Evolutionary conservation across 1,284 basidiomycete genomes (phyloP).

Genomic region (Ceratobasidium sp.): DNA sequence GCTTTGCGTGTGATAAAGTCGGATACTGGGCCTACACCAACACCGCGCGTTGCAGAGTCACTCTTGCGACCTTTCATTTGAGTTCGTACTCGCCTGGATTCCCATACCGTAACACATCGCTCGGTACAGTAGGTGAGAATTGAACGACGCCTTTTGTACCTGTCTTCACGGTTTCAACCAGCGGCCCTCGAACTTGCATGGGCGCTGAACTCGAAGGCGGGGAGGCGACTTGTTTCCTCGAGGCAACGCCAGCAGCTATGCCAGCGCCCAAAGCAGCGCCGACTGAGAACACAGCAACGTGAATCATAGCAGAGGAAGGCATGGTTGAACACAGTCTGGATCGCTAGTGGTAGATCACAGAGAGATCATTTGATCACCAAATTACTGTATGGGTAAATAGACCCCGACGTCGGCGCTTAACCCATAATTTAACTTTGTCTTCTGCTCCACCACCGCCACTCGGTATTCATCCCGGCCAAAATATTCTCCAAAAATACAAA

Average conservation of each 20-base stretch:
- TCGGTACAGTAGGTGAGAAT: conserved; percentile 56
- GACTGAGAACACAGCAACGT: conserved; percentile 77
- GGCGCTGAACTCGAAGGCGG: conserved; percentile 34
- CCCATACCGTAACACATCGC: conserved; percentile 73
- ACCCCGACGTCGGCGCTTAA: conserved; percentile 32
- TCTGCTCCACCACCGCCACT: neutral
- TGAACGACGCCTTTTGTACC: conserved; percentile 53
- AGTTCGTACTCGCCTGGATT: conserved; percentile 70
- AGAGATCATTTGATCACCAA: conserved; percentile 25
- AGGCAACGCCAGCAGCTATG: conserved; percentile 67
- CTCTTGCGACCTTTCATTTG: conserved; percentile 1
- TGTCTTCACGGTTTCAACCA: conserved; percentile 52
- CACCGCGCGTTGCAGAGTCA: conserved; percentile 30
- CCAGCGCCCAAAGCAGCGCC: conserved; percentile 76
- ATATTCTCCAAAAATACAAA: conserved; percentile 3
- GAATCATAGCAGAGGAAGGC: conserved; percentile 55
- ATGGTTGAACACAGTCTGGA: neutral
- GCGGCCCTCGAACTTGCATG: conserved; percentile 42
- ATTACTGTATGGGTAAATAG: conserved; percentile 20
- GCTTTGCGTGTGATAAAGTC: conserved; percentile 85
- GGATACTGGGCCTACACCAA: conserved; percentile 78
- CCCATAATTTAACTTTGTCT: neutral
- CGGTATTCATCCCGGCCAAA: neutral
- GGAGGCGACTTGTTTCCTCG: conserved; percentile 49
- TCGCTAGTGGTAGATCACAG: conserved; percentile 11